These are phyloP conservation scores for Perkinsus olseni DNA, from an alignment of 169 alveolate genomes.

Conservation along the genomic window DNA sequence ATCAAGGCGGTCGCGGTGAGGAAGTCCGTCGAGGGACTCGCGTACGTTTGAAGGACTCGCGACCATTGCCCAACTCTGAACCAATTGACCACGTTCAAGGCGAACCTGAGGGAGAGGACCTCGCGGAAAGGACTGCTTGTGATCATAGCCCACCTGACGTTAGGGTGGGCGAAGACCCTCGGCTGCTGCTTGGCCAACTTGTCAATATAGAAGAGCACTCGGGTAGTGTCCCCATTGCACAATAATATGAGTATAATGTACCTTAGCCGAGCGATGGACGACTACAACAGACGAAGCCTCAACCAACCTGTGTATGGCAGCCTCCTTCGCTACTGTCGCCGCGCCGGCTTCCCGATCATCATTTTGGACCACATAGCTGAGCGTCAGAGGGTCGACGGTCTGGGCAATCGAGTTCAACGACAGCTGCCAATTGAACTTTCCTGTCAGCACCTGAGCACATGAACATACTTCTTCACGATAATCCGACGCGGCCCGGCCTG, in stretches of 20 bases:
- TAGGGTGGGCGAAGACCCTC: neutral
- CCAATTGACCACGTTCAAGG: neutral
- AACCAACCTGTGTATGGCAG: neutral
- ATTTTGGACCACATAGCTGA: neutral
- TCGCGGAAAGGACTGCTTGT: neutral
- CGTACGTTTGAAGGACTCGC: neutral
- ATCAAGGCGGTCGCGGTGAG: neutral
- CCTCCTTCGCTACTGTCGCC: neutral
- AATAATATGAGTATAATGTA: neutral
- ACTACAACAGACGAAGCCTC: neutral
- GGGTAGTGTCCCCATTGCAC: neutral
- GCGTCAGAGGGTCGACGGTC: neutral
- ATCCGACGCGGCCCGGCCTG: too few species aligned
- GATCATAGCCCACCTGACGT: neutral
- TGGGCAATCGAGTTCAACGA: neutral
- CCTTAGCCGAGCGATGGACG: neutral
- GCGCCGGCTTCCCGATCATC: neutral
- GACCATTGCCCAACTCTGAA: neutral
- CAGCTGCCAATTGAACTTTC: neutral
- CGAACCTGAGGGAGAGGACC: neutral
- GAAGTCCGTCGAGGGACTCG: neutral
- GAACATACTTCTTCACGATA: too few species aligned
- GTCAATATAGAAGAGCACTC: neutral
- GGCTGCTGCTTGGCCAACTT: neutral
- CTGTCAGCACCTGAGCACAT: neutral